These are phyloP conservation scores for Lichtheimia ornata DNA, from an alignment of 371 early-diverging fungal species.

Conservation along the genomic window DNA sequence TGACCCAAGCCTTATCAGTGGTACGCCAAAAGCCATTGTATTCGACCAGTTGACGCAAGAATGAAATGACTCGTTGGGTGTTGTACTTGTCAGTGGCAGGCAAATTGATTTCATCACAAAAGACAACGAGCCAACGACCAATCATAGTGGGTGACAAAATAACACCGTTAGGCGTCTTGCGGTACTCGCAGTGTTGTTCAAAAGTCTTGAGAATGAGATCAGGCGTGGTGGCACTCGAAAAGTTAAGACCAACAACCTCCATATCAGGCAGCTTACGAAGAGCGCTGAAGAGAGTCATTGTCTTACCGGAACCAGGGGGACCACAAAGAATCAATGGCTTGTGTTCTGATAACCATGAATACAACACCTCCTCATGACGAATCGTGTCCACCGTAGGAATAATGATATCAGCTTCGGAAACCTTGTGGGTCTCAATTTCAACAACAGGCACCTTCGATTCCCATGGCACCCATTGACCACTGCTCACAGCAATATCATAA, in stretches of 20 bases:
- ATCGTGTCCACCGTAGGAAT: conserved; percentile 98
- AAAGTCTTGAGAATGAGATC: conserved; percentile 95
- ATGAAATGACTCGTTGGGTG: conserved; percentile 96
- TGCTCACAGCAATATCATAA: conserved; percentile 82
- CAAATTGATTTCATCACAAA: conserved; percentile 99
- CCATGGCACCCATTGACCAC: conserved; percentile 93
- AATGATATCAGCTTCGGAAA: conserved; percentile 91
- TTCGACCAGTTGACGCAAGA: conserved; percentile 94
- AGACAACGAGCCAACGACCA: conserved; percentile 96
- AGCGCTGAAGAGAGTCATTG: conserved; percentile 97
- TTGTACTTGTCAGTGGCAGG: conserved; percentile 96
- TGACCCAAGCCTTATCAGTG: conserved; percentile 90
- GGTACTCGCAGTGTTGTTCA: conserved; percentile 97
- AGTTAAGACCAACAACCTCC: conserved; percentile 98
- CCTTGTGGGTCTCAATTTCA: conserved; percentile 96
- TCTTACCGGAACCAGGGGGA: conserved; percentile 99
- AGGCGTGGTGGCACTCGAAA: conserved; percentile 96
- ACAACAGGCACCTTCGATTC: conserved; percentile 87
- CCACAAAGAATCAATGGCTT: conserved; percentile 96
- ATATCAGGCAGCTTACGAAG: conserved; percentile 93
- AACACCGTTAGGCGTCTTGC: conserved; percentile 92
- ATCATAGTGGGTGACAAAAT: conserved; percentile 83
- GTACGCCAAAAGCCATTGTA: conserved; percentile 97
- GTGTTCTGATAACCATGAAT: conserved; percentile 95
- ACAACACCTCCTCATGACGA: conserved; percentile 94